Evolutionary conservation across 2,329 filamentous ascomycete genomes (phyloP).

Genomic region (Trichophyton schoenleinii): DNA sequence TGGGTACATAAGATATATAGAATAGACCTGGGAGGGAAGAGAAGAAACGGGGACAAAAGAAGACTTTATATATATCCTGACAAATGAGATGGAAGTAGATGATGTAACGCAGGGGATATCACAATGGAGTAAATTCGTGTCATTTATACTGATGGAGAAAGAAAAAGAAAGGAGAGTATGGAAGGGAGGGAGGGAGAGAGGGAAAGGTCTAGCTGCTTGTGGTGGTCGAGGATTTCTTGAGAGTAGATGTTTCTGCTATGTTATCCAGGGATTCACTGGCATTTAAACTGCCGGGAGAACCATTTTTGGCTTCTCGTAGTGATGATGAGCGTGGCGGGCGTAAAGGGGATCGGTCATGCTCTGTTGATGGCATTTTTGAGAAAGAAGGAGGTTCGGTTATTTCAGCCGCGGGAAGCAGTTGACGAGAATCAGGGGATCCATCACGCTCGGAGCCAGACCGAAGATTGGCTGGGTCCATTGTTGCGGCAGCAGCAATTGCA

Average conservation of each 20-base stretch:
- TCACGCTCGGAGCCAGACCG: background rate
- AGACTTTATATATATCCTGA: background rate
- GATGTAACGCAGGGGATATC: background rate
- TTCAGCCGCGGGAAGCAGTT: constrained; percentile 13
- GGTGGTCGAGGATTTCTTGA: background rate
- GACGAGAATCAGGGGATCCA: background rate
- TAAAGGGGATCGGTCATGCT: constrained; percentile 16
- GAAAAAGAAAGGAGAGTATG: no score
- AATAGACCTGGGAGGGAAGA: background rate
- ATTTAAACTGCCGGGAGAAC: constrained; percentile 5
- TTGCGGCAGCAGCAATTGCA: constrained; percentile 17
- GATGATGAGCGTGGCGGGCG: constrained; percentile 31
- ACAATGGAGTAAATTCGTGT: background rate
- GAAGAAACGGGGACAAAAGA: background rate
- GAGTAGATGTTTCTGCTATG: background rate
- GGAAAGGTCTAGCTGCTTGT: background rate
- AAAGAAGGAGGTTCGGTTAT: constrained; percentile 18
- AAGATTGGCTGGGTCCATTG: constrained; percentile 8
- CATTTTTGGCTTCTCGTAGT: constrained; percentile 15
- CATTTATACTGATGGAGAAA: background rate
- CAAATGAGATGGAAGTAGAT: background rate
- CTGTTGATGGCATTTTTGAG: constrained; percentile 23
- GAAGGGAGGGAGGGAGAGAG: no score
- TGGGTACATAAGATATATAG: background rate
- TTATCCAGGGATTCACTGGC: constrained; percentile 5